Evolutionary conservation across 2,329 filamentous ascomycete genomes (phyloP), one percentile per base, ranked within the genome.

Genomic region (Arthrocladium fulminans): DNA sequence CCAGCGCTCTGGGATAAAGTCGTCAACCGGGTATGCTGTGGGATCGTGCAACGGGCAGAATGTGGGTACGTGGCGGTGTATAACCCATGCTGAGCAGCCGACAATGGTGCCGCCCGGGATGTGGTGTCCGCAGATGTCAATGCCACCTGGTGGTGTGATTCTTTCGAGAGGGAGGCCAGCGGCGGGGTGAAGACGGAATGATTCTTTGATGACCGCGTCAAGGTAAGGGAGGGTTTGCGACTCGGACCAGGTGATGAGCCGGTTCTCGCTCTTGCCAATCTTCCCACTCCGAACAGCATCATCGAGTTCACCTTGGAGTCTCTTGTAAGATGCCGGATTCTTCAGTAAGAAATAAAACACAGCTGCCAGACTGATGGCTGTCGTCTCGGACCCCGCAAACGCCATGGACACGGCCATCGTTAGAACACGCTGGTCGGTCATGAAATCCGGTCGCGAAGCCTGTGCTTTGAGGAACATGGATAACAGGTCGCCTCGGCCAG

Each of bases 301-400:
- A 35, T 57, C 43, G 43, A 60, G 44, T 43, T 60, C 57, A 22
- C 48, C 23, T 45, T 54, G 53, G 22, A 59, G 27, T 38, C 55
- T 57, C 37, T 55, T 38, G 32, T 57, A 54, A 32, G 47, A 54
- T 15, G 19, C 9, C 0, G 80, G 81, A 57, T 81, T 77, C 57
- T 81, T 81, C 27, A 88, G 72, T 3, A 89, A 67, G 63, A 80
- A 82, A 65, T 89, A 89, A 59, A 90, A 87, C 0, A 88, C 76
- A 7, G 81, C 75, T 7, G 77, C 76, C 0, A 89, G 72, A 3
- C 76, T 79, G 60, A 89, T 89, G 32, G 83, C 85, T 0, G 86
- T 90, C 0, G 86, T 90, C 64, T 92, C 86, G 2, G 79, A 83
- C 2, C 86, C 85, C 0, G 86, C 86, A 84, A 77, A 53, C 13